Percentiles rank a stretch among this genome's conserved stretches.
Evolutionary conservation across 768 basidiomycete species (phyloP).

Genomic region (Mycena capillaripes): DNA sequence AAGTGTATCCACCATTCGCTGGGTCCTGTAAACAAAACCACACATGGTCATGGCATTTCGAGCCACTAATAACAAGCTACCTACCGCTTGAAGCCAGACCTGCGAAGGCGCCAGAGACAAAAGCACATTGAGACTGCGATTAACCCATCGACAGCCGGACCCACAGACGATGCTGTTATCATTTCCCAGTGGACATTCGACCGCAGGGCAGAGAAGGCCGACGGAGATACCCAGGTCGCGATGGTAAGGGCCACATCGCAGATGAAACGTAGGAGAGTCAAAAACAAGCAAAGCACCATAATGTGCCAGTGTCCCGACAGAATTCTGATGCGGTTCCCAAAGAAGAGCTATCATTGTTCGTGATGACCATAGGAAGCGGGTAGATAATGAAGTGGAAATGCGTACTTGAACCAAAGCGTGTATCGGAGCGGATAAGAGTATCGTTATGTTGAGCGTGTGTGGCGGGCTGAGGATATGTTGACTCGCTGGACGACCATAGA

Average conservation of each 20-base stretch:
- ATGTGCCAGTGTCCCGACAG: slow-evolving; percentile 3
- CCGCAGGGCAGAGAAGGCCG: background rate
- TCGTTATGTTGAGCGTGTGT: background rate
- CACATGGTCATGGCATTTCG: background rate
- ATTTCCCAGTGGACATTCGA: background rate
- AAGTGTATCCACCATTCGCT: slow-evolving; percentile 1
- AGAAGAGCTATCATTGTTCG: slow-evolving; percentile 2
- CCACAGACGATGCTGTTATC: background rate
- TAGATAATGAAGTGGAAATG: background rate
- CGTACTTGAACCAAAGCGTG: background rate
- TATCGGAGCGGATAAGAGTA: background rate
- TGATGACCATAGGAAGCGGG: background rate
- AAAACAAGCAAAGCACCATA: background rate
- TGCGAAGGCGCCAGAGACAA: slow-evolving; percentile 1
- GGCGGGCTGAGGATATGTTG: background rate
- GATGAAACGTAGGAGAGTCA: background rate
- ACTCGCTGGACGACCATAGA: background rate
- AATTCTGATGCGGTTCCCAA: background rate
- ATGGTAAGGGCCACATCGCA: background rate
- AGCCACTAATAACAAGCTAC: background rate
- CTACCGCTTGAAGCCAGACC: background rate
- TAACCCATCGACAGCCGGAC: background rate
- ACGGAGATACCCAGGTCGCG: background rate
- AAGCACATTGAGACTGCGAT: background rate
- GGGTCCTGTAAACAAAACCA: background rate